Base-by-base conservation (phyloP, 495 filamentous ascomycete genomes). In the Daldinia bambusicola region DNA sequence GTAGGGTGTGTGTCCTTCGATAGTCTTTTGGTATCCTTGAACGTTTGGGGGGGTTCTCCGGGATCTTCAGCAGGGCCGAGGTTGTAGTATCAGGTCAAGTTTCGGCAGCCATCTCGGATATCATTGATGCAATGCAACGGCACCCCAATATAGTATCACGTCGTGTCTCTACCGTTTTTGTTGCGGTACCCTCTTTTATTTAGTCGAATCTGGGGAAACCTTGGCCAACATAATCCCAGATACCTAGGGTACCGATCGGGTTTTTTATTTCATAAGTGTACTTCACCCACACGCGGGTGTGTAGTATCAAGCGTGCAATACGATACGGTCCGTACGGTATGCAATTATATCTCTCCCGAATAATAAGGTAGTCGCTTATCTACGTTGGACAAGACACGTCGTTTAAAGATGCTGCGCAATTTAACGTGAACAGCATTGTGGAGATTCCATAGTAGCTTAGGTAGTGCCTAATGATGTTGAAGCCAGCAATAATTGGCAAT, bases 21-120 rank as follows among this genome's bases (percentile, higher is more conserved):
- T 18, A 20, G 16, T 1, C 2, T 16, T 8, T 48, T 55, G 53
- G 32, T 43, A 37, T 40, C 56, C 52, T 32, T 61, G 52, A 13
- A 31, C 55, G 48, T 60, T 72, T 55, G 58, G 45, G 51, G 51
- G 26, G 26, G 3, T 26, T 55, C 36, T 58, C 18, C 52, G 63
- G 63, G 58, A 64, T 69, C 56, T 64, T 64, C 67, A 64, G 18
- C 62, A 56, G 58, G 66, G 63, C 71, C 71, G 71, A 74, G 67
- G 67, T 70, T 67, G 62, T 70, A 70, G 52, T 70, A 55, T 60
- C 67, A 66, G 66, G 43, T 74, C 59, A 53, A 53, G 41, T 61
- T 70, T 74, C 67, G 67, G 71, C 71, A 70, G 62, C 67, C 71
- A 70, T 70, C 59, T 74, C 71, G 67, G 71, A 74, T 66, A 70